Evolutionary conservation across 2,329 filamentous ascomycete genomes (phyloP), one percentile per base, ranked within the genome.

Genomic region (Exophiala mesophila): DNA sequence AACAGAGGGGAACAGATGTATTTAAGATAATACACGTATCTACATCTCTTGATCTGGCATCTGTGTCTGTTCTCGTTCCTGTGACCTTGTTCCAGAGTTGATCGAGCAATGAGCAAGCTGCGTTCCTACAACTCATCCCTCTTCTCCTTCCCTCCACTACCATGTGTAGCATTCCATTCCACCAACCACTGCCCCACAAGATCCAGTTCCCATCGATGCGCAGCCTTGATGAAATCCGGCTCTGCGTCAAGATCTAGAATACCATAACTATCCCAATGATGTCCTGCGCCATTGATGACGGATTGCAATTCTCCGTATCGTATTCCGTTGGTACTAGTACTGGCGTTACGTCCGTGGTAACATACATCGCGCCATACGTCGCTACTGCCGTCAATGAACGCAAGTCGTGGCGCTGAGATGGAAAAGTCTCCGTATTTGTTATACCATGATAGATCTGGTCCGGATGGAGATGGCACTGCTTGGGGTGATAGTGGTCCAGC

Each of bases 351-450:
- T 0, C 70, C 71, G 45, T 76, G 73, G 48, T 72, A 76, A 54
- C 69, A 73, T 3, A 74, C 49, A 36, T 71, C 71, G 3, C 71
- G 61, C 73, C 73, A 77, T 7, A 73, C 69, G 50, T 77, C 73
- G 37, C 66, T 64, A 49, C 67, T 63, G 7, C 73, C 73, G 47
- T 76, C 73, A 39, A 76, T 72, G 24, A 74, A 66, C 3, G 71
- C 71, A 1, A 76, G 60, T 3, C 72, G 62, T 26, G 68, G 62
- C 4, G 71, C 71, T 13, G 60, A 58, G 36, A 75, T 59, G 46
- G 70, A 59, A 50, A 67, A 70, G 2, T 65, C 69, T 3, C 73
- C 73, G 48, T 72, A 76, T 29, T 58, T 58, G 44, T 72, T 71
- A 56, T 68, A 69, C 6, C 56, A 53, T 3, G 56, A 54, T 3